A percentile compares a stretch with the other conserved stretches of the same genome.
Evolutionary conservation across 768 basidiomycete genomes (phyloP).

Genomic region (Tubosaeta brunneosetosa): DNA sequence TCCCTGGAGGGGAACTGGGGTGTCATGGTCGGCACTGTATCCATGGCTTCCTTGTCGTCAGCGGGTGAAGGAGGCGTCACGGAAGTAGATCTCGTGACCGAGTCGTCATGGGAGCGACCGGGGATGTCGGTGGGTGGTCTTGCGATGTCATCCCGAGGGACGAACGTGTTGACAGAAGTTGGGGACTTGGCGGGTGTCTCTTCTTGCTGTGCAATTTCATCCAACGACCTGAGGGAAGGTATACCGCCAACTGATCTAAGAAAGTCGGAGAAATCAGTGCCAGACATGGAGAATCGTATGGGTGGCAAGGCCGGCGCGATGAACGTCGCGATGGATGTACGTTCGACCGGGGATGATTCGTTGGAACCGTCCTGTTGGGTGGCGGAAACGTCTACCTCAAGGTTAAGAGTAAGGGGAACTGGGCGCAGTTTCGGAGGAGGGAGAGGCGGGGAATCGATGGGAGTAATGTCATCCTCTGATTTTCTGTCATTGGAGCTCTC

Average conservation of each 20-base stretch:
- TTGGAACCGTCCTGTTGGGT: constrained; percentile 39
- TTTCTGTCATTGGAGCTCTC: constrained; percentile 42
- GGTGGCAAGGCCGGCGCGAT: constrained; percentile 86
- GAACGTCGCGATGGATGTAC: constrained; percentile 66
- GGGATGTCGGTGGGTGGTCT: not conserved
- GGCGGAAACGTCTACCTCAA: constrained; percentile 13
- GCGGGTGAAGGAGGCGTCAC: not conserved
- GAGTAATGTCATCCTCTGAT: constrained; percentile 23
- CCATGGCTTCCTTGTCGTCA: constrained; percentile 7
- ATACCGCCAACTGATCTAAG: constrained; percentile 55
- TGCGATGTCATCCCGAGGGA: constrained; percentile 5
- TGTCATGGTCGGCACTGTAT: constrained; percentile 12
- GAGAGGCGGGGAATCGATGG: constrained; percentile 33
- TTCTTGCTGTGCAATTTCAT: constrained; percentile 42
- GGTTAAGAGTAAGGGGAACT: constrained; percentile 25
- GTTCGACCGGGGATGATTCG: constrained; percentile 63
- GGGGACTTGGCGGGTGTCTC: constrained; percentile 28
- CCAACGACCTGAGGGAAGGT: constrained; percentile 43
- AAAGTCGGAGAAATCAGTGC: constrained; percentile 75
- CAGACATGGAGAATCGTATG: constrained; percentile 85
- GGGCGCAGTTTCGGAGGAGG: constrained; percentile 43
- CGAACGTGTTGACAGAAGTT: constrained; percentile 16
- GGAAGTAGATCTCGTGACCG: not conserved
- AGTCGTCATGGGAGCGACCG: not conserved
- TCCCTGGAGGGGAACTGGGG: constrained; percentile 13